These are phyloP conservation scores for Neurospora sp. DNA, from an alignment of 495 filamentous ascomycete genomes.

Conservation along the genomic window DNA sequence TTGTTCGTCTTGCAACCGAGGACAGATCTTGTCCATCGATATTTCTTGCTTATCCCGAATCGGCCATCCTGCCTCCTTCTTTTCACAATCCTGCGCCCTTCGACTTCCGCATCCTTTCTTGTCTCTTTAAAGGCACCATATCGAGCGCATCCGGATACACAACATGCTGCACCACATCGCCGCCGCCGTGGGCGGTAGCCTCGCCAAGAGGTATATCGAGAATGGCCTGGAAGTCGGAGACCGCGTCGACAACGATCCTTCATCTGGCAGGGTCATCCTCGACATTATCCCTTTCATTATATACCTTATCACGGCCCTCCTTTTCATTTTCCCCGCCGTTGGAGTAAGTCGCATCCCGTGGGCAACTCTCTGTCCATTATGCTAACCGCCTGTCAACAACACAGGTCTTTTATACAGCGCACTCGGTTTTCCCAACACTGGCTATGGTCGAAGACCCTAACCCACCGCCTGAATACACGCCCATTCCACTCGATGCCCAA, in stretches of 20 bases:
- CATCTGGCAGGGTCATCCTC: neutral
- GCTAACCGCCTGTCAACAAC: slow-evolving; percentile 6
- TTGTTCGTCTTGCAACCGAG: neutral
- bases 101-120: neutral
- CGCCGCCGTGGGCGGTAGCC: slow-evolving; percentile 4
- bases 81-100: neutral
- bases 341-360: slow-evolving; percentile 18
- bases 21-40: neutral
- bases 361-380: neutral
- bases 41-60: neutral
- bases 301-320: neutral
- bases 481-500: slow-evolving; percentile 19
- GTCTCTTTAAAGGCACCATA: neutral
- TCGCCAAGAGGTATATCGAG: slow-evolving; percentile 6
- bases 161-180: slow-evolving; percentile 1
- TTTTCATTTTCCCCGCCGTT: slow-evolving; percentile 6
- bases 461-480: slow-evolving; percentile 33
- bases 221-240: neutral
- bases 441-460: slow-evolving; percentile 41
- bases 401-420: slow-evolving; percentile 32
- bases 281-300: slow-evolving; percentile 7
- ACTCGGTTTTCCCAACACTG: slow-evolving; percentile 30
- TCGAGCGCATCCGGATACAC: neutral
- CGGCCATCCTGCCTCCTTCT: neutral
- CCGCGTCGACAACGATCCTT: neutral